phyloP scores from a whole-genome alignment of 1,139 yeast genomes.

The Magnusiomyces suaveolens region DNA sequence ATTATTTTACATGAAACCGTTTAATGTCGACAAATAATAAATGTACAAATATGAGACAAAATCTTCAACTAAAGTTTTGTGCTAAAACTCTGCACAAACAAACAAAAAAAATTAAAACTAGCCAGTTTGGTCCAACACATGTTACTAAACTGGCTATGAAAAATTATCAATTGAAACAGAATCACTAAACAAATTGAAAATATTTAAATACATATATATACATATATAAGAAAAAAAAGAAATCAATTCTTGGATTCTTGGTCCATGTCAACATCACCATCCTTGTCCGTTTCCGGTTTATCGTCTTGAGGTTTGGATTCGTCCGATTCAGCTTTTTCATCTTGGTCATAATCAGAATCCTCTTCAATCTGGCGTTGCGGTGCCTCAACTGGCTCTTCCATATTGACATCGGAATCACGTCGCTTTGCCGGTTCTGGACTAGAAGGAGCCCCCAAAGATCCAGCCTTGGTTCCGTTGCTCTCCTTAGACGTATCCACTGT shows the following conservation, averaged over 20 bases:
- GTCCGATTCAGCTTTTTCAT: slow-evolving; percentile 34
- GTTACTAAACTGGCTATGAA: too few relatives aligned
- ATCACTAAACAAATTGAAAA: too few relatives aligned
- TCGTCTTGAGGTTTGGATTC: not conserved
- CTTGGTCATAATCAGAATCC: slow-evolving; percentile 78
- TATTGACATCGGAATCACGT: not conserved
- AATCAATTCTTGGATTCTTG: not conserved
- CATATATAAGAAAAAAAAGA: too few relatives aligned
- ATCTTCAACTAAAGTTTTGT: too few relatives aligned
- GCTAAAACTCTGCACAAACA: too few relatives aligned
- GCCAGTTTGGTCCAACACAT: too few relatives aligned
- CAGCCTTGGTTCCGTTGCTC: not conserved
- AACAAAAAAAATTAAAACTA: too few relatives aligned
- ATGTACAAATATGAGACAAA: too few relatives aligned
- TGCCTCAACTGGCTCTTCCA: slow-evolving; percentile 38
- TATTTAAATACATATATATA: not conserved
- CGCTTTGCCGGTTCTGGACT: not conserved
- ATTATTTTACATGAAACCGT: too few relatives aligned
- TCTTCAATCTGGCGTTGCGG: slow-evolving; percentile 72
- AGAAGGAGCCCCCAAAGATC: not conserved
- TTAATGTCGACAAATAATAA: too few relatives aligned
- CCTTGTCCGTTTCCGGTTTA: not conserved
- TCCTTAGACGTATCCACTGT: too few relatives aligned
- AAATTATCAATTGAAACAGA: too few relatives aligned
- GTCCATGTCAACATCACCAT: not conserved